A percentile compares a stretch with the other conserved stretches of the same genome.
These are phyloP conservation scores for Nannochloropsis salina DNA, from an alignment of 108 stramenopile genomes.

Conservation along the genomic window DNA sequence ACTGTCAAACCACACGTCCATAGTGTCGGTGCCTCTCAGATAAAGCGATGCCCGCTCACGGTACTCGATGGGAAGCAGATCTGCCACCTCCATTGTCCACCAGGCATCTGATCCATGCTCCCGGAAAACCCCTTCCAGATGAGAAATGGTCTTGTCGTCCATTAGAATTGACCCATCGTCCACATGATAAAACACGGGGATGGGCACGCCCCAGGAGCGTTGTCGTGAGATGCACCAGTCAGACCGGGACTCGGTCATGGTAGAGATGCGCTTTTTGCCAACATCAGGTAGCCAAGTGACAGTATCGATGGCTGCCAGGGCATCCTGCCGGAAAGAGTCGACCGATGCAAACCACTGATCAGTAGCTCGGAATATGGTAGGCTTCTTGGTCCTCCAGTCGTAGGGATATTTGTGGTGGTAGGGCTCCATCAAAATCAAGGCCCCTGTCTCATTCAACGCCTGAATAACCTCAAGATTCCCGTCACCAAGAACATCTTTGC, in stretches of 20 bases:
- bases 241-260: constrained; percentile 71
- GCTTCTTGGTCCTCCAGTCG: constrained; percentile 99
- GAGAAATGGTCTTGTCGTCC: constrained; percentile 70
- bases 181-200: constrained; percentile 79
- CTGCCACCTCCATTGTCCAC: constrained; percentile 81
- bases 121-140: constrained; percentile 71
- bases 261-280: constrained; percentile 67
- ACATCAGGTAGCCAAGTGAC: constrained; percentile 87
- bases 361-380: constrained; percentile 95
- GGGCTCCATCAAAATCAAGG: constrained; percentile 72
- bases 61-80: constrained; percentile 71
- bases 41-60: constrained; percentile 74
- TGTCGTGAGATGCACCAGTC: constrained; percentile 99
- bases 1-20: constrained; percentile 99
- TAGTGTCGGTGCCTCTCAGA: constrained; percentile 93
- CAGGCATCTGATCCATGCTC: constrained; percentile 93
- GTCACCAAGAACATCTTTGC: constrained; percentile 72
- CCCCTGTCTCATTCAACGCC: constrained; percentile 66
- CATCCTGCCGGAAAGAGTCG: constrained; percentile 78
- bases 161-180: constrained; percentile 57
- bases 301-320: constrained; percentile 73
- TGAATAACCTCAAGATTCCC: constrained; percentile 80
- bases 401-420: constrained; percentile 98
- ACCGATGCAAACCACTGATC: constrained; percentile 98
- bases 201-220: constrained; percentile 96